A percentile compares a stretch with the other conserved stretches of the same genome.
Conservation (phyloP, 1,139 yeast genomes). For the Suhomyces taliae region DNA sequence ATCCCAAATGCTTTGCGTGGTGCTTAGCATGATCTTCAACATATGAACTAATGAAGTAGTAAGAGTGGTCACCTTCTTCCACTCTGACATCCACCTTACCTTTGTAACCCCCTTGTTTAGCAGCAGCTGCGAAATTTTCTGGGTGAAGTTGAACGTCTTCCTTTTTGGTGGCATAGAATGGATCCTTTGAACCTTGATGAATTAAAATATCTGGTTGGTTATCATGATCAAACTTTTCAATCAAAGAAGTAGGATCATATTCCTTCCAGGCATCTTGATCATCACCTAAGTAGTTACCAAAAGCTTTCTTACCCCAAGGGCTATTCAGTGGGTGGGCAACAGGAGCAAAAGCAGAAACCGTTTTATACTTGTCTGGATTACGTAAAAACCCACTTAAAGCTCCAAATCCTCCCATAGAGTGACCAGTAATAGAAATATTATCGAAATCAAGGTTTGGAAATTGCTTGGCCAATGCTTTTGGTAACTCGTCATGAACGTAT, state of each 20-base stretch:
- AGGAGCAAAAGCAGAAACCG: conserved; percentile 92
- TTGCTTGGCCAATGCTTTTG: conserved; percentile 43
- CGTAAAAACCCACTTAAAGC: conserved; percentile 76
- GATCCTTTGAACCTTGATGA: conserved; percentile 80
- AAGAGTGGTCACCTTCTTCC: conserved; percentile 83
- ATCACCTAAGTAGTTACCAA: conserved; percentile 71
- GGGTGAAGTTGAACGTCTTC: conserved; percentile 69
- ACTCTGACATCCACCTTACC: conserved; percentile 60
- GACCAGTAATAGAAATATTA: conserved; percentile 80
- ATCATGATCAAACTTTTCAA: conserved; percentile 55
- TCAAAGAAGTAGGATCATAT: conserved; percentile 80
- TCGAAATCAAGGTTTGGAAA: conserved; percentile 55
- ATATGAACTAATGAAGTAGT: conserved; percentile 80
- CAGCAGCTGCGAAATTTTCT: conserved; percentile 67
- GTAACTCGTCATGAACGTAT: conserved; percentile 77
- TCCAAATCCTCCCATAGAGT: conserved; percentile 98
- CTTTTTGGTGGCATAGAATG: conserved; percentile 50
- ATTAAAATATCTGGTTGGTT: conserved; percentile 63
- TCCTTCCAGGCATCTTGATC: conserved; percentile 60
- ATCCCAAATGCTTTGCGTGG: conserved; percentile 79
- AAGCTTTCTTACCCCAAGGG: conserved; percentile 85
- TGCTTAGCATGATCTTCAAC: conserved; percentile 82
- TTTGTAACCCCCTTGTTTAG: conserved; percentile 55
- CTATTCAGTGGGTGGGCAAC: conserved; percentile 73
- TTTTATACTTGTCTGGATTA: conserved; percentile 72